Evolutionary conservation across 805 yeast genomes (phyloP), one percentile per base, ranked within the genome.

Genomic region (Myxozyma mucilagina): DNA sequence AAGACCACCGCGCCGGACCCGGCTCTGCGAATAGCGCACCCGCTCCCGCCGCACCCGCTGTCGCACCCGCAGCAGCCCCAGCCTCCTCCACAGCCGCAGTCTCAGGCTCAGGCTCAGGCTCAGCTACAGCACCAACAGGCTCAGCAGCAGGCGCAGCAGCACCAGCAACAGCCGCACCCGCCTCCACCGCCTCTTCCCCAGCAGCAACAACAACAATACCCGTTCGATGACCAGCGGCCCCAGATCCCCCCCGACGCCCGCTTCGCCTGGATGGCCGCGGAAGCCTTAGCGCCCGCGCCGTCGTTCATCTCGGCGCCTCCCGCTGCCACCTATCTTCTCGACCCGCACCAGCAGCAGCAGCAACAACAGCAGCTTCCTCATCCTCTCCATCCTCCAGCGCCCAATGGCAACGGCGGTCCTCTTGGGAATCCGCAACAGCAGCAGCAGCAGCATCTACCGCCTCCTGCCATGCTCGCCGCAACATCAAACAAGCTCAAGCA

Each of bases 191-290:
- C 45, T 41, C 18, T 4, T 6, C 45, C 45, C 5, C 29, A 24
- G 29, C 29, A 24, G 29, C 29, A 24, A 4, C 29, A 24, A 4
- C 29, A 24, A 8, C 20, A 52, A 43, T 34, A 47, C 14, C 20
- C 56, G 7, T 59, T 55, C 20, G 63, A 45, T 8, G 64, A 57
- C 34, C 61, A 50, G 36, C 63, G 58, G 44, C 41, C 57, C 14
- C 54, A 49, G 2, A 45, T 36, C 13, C 43, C 59, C 4, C 47
- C 34, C 11, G 63, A 56, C 36, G 38, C 61, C 13, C 50, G 66
- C 16, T 62, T 60, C 31, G 56, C 66, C 14, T 62, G 66, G 66
- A 59, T 62, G 61, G 20, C 63, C 5, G 47, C 59, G 14, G 66
- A 62, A 31, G 29, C 66, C 3, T 52, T 62, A 3, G 34, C 54